These are phyloP conservation scores for Fistulina hepatica DNA, from an alignment of 1,284 basidiomycete species.

Conservation along the genomic window DNA sequence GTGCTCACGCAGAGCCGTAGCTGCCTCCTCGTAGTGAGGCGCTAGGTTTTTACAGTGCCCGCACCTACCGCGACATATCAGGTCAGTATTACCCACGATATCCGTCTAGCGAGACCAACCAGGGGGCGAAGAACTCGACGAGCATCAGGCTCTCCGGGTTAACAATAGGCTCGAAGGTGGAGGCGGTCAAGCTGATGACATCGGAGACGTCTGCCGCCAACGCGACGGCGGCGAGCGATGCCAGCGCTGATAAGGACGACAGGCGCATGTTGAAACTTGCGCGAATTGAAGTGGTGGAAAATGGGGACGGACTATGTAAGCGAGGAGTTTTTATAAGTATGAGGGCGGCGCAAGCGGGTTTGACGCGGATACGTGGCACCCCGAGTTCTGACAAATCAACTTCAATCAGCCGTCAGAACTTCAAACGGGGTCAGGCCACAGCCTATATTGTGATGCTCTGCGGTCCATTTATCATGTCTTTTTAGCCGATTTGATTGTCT, in stretches of 20 bases:
- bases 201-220: slow-evolving; percentile 64
- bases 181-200: slow-evolving; percentile 65
- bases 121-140: slow-evolving; percentile 94
- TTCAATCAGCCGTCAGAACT: too few species aligned
- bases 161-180: slow-evolving; percentile 65
- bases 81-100: slow-evolving; percentile 3
- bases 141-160: slow-evolving; percentile 70
- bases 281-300: slow-evolving; percentile 14
- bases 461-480: too few species aligned
- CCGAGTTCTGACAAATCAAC: too few species aligned
- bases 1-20: slow-evolving; percentile 83
- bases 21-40: slow-evolving; percentile 94
- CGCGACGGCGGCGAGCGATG: slow-evolving; percentile 42
- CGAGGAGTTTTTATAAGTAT: slow-evolving; percentile 29
- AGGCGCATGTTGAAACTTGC: slow-evolving; percentile 46
- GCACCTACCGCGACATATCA: slow-evolving; percentile 39
- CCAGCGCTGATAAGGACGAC: slow-evolving; percentile 37
- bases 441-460: too few species aligned
- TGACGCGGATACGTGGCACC: too few species aligned
- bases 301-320: slow-evolving; percentile 21
- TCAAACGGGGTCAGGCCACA: too few species aligned
- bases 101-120: slow-evolving; percentile 49
- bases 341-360: too few species aligned
- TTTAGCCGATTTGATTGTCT: too few species aligned
- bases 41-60: slow-evolving; percentile 90